Percentiles rank a stretch among this genome's conserved stretches.
These are phyloP conservation scores for Toxicodendron radicans DNA, from an alignment of 345 rosid species.

Conservation along the genomic window DNA sequence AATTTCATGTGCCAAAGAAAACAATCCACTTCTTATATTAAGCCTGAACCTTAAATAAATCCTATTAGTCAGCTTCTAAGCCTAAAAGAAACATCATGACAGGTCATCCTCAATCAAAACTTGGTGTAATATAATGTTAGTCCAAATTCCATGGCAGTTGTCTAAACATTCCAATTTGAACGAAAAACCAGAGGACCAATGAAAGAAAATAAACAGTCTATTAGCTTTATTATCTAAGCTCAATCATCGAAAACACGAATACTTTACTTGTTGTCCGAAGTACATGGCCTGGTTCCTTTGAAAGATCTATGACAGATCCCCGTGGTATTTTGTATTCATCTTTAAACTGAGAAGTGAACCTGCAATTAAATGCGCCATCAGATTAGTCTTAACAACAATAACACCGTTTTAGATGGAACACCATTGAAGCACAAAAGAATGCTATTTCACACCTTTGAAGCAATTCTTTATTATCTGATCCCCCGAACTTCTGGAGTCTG, in stretches of 20 bases:
- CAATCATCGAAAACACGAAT: slow-evolving; percentile 8
- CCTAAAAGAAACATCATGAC: background rate
- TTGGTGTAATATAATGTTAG: background rate
- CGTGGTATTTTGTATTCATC: slow-evolving; percentile 89
- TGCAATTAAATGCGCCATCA: slow-evolving; percentile 26
- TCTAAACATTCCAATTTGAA: background rate
- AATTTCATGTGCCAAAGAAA: background rate
- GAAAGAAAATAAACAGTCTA: background rate
- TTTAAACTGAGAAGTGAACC: slow-evolving; percentile 84
- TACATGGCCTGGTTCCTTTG: slow-evolving; percentile 62
- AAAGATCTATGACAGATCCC: slow-evolving; percentile 68
- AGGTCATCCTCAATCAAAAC: background rate
- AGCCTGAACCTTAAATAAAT: too few relatives aligned
- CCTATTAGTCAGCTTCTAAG: too few relatives aligned
- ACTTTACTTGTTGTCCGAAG: slow-evolving; percentile 67
- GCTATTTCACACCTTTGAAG: slow-evolving; percentile 60
- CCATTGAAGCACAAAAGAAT: too few relatives aligned
- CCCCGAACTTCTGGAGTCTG: slow-evolving; percentile 72
- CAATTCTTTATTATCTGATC: slow-evolving; percentile 57
- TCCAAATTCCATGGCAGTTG: too few relatives aligned
- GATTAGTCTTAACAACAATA: background rate
- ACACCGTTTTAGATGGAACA: background rate
- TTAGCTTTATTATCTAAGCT: background rate
- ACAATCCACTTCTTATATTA: background rate
- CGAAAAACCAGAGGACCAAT: background rate